Conservation (phyloP, 495 filamentous ascomycete species). For the Aspergillus sclerotiicarbonarius region DNA sequence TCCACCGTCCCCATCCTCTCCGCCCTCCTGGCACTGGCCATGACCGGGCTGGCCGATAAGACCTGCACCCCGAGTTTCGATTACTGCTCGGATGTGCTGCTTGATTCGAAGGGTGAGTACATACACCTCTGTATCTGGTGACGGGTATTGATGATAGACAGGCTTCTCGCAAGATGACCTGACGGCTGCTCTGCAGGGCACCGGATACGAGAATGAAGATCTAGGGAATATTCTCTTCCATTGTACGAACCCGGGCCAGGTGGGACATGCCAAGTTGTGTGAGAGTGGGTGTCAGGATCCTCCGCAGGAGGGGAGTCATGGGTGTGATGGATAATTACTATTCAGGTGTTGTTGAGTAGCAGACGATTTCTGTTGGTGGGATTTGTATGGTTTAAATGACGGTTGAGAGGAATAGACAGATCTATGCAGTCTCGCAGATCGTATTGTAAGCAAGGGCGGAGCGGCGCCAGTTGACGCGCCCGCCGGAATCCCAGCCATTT, state of each 20-base stretch:
- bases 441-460: background rate
- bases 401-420: background rate
- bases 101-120: slow-evolving; percentile 33
- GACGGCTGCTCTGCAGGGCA: slow-evolving; percentile 29
- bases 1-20: slow-evolving; percentile 17
- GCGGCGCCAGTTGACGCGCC: background rate
- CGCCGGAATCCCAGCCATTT: background rate
- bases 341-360: background rate
- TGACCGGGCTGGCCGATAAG: slow-evolving; percentile 31
- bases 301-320: slow-evolving; percentile 33
- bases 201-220: slow-evolving; percentile 31
- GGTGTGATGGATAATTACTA: slow-evolving; percentile 17
- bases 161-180: slow-evolving; percentile 38
- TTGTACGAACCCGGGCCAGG: slow-evolving; percentile 39
- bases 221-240: slow-evolving; percentile 36
- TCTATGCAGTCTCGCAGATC: background rate
- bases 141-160: slow-evolving; percentile 9
- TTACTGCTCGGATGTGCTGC: slow-evolving; percentile 35
- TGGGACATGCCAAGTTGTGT: slow-evolving; percentile 40
- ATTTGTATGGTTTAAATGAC: background rate
- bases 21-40: slow-evolving; percentile 21
- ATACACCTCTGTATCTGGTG: background rate
- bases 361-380: background rate
- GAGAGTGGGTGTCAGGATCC: slow-evolving; percentile 31
- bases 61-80: slow-evolving; percentile 43